Base-by-base conservation (phyloP, 805 yeast genomes). In the Citeromyces nyonsensis region DNA sequence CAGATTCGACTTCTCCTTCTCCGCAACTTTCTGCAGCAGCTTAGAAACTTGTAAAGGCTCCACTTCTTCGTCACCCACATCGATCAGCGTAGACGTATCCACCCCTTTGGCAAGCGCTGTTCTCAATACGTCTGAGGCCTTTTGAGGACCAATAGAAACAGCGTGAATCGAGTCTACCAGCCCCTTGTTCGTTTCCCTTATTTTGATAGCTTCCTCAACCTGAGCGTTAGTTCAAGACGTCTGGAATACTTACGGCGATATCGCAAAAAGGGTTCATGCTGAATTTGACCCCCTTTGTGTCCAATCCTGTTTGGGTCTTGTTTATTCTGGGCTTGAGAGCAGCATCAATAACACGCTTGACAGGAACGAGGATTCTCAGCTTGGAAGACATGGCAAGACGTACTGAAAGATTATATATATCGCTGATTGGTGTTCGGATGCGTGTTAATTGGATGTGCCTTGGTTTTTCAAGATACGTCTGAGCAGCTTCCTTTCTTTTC, bases 241-340 rank as follows among this genome's bases (percentile, higher is more conserved):
- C n/a, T n/a, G 10, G 9, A 11, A 24, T 11, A 39, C 47, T 11
- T 33, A 39, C 72, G 6, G 98, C 98, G 50, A 91, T 91, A 57
- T 91, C 98, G 58, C 94, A 91, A 56, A 91, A 91, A 35, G 99
- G 98, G 53, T 91, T 91, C 54, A 88, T 83, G 48, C 84, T 71
- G 63, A 78, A 85, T 59, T 88, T 88, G 43, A 83, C 82, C 36
- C 95, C 96, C 40, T 79, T 71, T 35, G 88, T 73, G 44, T 85
- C 95, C 32, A 81, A 73, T 5, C 91, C 94, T 8, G 84, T 77
- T 31, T 73, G 73, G 10, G 93, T 61, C 54, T 82, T 75, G 63
- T 85, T 85, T 55, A 88, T 77, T 46, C 96, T 69, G 30, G 98
- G 98, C 56, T 80, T 81, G 45, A 86, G 68, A 10, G 95, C 95